Percentiles rank a stretch among this genome's conserved stretches.
These are phyloP conservation scores for Pharnaceum exiguum DNA, from an alignment of 148 eudicot species.

Conservation along the genomic window DNA sequence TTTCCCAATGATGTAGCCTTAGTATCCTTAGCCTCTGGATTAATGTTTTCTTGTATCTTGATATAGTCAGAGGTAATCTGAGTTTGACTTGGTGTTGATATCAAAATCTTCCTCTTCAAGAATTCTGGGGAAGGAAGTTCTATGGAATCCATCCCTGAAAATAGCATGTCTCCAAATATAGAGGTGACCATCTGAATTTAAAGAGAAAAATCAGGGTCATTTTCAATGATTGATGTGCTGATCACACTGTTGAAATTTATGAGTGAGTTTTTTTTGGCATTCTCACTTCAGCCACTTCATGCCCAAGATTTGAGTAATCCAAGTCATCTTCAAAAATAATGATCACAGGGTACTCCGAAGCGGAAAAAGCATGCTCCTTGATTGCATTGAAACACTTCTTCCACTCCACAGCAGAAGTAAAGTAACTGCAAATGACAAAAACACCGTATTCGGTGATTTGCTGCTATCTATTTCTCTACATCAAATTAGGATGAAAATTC, in stretches of 20 bases:
- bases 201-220: background rate
- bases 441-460: too few relatives aligned
- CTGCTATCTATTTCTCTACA: too few relatives aligned
- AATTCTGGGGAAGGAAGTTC: constrained; percentile 49
- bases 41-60: constrained; percentile 12
- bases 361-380: constrained; percentile 64
- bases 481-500: too few relatives aligned
- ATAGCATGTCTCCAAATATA: constrained; percentile 44
- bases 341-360: constrained; percentile 77
- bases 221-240: background rate
- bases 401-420: constrained; percentile 66
- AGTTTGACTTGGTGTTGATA: constrained; percentile 69
- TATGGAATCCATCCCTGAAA: constrained; percentile 24
- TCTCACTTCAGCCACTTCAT: constrained; percentile 60
- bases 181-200: constrained; percentile 45
- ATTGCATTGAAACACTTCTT: constrained; percentile 64
- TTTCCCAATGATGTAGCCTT: constrained; percentile 5
- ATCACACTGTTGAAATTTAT: background rate
- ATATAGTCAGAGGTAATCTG: constrained; percentile 29
- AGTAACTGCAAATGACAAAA: too few relatives aligned
- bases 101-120: constrained; percentile 39
- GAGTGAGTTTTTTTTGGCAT: background rate
- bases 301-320: constrained; percentile 55
- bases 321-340: constrained; percentile 88
- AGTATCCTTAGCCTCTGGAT: background rate